Base-by-base conservation (phyloP, 441 rosid genomes). In the Sinapis alba region DNA sequence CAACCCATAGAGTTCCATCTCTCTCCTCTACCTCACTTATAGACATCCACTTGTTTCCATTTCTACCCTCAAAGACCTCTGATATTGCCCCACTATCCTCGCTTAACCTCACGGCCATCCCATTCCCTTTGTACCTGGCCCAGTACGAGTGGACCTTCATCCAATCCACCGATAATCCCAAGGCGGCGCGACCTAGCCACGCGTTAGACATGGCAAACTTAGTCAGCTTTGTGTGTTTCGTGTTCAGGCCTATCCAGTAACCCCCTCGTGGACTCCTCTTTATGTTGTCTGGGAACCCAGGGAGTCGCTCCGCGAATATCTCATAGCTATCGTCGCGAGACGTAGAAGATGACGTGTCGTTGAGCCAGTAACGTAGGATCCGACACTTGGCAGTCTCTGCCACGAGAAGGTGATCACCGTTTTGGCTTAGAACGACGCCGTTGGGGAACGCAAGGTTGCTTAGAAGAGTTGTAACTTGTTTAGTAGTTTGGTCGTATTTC, bases 1-100 rank as follows among this genome's bases (percentile, higher is more conserved):
- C 94, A 69, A 92, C 82, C 97, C 94, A 92, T 7, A 92, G 71
- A 15, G 58, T 72, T 15, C 86, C 88, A 6, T 87, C 86, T 32
- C 60, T 84, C 76, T 89, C 96, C 47, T 75, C 78, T 1, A 92
- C 86, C 73, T 90, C 96, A 67, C 97, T 92, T 2, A 89, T 70
- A 12, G 88, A 86, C 47, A 36, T 58, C 79, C 85, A 79, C 23
- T 12, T 71, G 21, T 60, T 78, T 32, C 80, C 86, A 24, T 32
- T 76, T 27, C 20, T 56, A 53, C 74, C 84, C 18, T 83, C 83
- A 30, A 90, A 75, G 0, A 75, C 63, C 62, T 92, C 96, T 62
- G 84, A 24, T 9, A 83, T 54, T 12, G 80, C 79, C 12, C 90
- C 96, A 36, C 43, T 73, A 18, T 77, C 79, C 66, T 90, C 93